Evolutionary conservation across 2,329 filamentous ascomycete species (phyloP), one percentile per base, ranked within the genome.

Genomic region (Epichloe gansuensis): DNA sequence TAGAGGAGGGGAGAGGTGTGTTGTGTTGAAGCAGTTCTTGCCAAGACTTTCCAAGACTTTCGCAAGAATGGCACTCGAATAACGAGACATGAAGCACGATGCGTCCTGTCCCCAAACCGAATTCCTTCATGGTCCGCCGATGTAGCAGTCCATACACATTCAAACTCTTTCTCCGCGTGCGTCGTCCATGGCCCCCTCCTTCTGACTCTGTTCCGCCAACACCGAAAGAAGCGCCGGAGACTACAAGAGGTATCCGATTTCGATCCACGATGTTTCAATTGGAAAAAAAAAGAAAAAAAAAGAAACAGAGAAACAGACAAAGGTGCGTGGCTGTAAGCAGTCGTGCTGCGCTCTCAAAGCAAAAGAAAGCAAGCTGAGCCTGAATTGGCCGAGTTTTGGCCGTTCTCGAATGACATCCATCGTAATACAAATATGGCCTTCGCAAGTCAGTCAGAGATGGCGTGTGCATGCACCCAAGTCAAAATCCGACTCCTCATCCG

Each of bases 401-500:
- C 51, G 43, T 53, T 43, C 23, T 50, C 45, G 45, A 42, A 48
- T 44, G 51, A 48, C 51, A 21, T 21, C 17, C 17, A 45, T 52
- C 50, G 43, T 52, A 45, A 50, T 43, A 35, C 50, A 42, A 50
- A 50, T 50, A 50, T 50, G 52, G 47, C 50, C 38, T 38, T 52
- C 34, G 38, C 50, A 50, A 50, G 48, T 52, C 42, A 45, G 53
- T 52, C 53, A 37, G 51, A 54, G 50, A 52, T 50, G 37, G 50
- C 50, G 17, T 50, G 50, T 47, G 53, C 58, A 60, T 59, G 56
- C 56, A 59, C 56, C 62, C 59, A 64, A 65, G 61, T 61, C 60
- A 67, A 62, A 69, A 63, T 61, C 64, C 63, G 64, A 69, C 66
- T 69, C 68, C 63, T 62, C 64, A 55, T 65, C 63, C 65, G 58